Base-by-base conservation (phyloP, 176 grass and related monocot species). In the Oryza officinalis region DNA sequence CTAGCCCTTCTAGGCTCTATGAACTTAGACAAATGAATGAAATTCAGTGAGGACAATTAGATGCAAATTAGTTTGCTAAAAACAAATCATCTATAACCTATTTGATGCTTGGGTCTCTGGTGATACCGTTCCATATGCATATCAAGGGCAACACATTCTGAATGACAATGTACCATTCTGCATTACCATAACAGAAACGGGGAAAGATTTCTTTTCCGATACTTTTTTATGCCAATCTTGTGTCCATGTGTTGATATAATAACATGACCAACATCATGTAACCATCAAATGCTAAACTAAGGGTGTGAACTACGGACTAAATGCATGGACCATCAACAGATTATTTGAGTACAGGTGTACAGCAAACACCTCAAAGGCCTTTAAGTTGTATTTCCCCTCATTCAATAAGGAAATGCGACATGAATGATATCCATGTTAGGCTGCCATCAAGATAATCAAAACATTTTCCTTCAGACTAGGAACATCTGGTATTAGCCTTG, bases 401-500 rank as follows among this genome's bases (percentile, higher is more conserved):
- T 70, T 84, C 17, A 87, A 87, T 43, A 70, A 83, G 41, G 46
- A 75, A 87, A 84, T 87, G 80, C 77, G 75, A 70, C 69, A 77
- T 87, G 69, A 87, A 45, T 87, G 79, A 83, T 83, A 75, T 69
- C 83, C 69, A 75, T 90, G 69, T 75, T 70, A 79, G 63, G 69
- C 52, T 87, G 32, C 77, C 81, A 86, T 90, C 75, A 83, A 79
- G 80, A 32, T 45, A 49, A 83, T 28, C 74, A 49, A 60, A 87
- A 43, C 63, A 18, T 64, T 80, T 76, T 69, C 75, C 75, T 87
- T 80, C 40, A 75, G 69, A 75, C 69, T 75, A 80, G 75, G 69
- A 79, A 76, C 63, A 86, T 80, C 15, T 69, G 61, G 30, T 74
- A 67, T 41, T 65, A 90, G 69, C 63, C 35, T 69, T 79, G 22